Conservation (phyloP, 768 basidiomycete genomes). For the Cytidiella melzeri region DNA sequence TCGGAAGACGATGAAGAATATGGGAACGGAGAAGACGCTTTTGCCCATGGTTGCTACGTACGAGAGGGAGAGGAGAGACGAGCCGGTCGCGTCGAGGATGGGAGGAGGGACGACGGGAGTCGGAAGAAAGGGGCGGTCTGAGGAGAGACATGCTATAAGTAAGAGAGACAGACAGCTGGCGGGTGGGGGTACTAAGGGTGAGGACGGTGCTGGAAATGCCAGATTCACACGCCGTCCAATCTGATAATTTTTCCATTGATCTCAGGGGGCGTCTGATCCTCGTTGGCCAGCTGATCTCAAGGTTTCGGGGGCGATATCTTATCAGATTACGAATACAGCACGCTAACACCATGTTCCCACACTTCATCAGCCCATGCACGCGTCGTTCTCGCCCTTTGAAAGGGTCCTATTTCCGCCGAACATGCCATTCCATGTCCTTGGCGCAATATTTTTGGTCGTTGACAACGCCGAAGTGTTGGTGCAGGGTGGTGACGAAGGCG, state of each 20-base stretch:
- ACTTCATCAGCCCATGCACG: too few species aligned
- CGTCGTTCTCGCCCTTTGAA: too few species aligned
- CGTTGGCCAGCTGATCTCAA: conserved; percentile 4
- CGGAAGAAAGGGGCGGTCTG: conserved; percentile 2
- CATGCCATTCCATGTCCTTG: too few species aligned
- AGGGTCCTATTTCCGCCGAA: too few species aligned
- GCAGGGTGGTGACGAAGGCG: too few species aligned
- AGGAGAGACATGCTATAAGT: conserved; percentile 11
- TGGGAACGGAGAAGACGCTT: conserved; percentile 81
- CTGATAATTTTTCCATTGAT: conserved; percentile 21
- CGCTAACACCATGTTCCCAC: neutral
- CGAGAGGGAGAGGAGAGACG: conserved; percentile 10
- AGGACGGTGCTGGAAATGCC: too few species aligned
- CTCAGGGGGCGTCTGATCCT: conserved; percentile 5
- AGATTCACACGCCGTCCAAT: conserved; percentile 16
- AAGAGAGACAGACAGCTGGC: neutral
- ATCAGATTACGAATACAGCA: too few species aligned
- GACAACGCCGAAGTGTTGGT: too few species aligned
- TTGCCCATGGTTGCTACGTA: conserved; percentile 45
- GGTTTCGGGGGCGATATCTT: conserved; percentile 10
- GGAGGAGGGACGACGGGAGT: conserved; percentile 2
- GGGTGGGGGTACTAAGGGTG: neutral
- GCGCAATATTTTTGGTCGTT: too few species aligned
- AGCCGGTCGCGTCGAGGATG: neutral
- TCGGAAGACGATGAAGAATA: conserved; percentile 95